Evolutionary conservation across 345 rosid genomes (phyloP).

Genomic region (Garcia nutans): DNA sequence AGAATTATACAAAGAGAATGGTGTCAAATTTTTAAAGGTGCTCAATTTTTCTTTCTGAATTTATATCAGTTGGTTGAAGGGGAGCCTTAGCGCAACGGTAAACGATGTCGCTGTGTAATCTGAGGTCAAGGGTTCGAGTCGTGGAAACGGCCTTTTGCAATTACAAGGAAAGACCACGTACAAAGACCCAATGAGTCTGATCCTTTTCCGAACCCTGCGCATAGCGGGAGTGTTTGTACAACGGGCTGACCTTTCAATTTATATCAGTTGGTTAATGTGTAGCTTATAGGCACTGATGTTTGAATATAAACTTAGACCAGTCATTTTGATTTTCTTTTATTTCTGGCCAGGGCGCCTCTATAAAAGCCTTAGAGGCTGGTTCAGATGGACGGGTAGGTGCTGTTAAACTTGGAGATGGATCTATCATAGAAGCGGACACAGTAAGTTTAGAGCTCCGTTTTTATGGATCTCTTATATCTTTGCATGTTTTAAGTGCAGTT

Average conservation of each 20-base stretch:
- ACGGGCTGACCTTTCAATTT: too few species aligned
- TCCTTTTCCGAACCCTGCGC: too few species aligned
- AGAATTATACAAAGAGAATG: slow-evolving; percentile 74
- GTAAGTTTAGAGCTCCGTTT: slow-evolving; percentile 35
- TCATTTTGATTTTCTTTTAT: slow-evolving; percentile 18
- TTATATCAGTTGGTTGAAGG: not conserved
- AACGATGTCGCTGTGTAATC: too few species aligned
- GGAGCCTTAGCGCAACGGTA: too few species aligned
- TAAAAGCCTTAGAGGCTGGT: slow-evolving; percentile 75
- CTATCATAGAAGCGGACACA: slow-evolving; percentile 76
- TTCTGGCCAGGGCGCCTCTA: slow-evolving; percentile 62
- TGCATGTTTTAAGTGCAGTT: not conserved
- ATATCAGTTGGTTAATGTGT: not conserved
- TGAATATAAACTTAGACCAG: not conserved
- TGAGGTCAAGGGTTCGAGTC: too few species aligned
- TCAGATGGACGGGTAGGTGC: slow-evolving; percentile 71
- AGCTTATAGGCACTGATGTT: not conserved
- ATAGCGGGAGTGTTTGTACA: too few species aligned
- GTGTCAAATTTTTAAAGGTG: slow-evolving; percentile 77
- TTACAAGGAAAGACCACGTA: too few species aligned
- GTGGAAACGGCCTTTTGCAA: too few species aligned
- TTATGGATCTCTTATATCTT: not conserved
- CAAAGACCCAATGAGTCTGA: too few species aligned
- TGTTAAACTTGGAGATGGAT: slow-evolving; percentile 82
- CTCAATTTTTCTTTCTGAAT: slow-evolving; percentile 6